Base-by-base conservation (phyloP, 805 yeast species). In the Candida pini region DNA sequence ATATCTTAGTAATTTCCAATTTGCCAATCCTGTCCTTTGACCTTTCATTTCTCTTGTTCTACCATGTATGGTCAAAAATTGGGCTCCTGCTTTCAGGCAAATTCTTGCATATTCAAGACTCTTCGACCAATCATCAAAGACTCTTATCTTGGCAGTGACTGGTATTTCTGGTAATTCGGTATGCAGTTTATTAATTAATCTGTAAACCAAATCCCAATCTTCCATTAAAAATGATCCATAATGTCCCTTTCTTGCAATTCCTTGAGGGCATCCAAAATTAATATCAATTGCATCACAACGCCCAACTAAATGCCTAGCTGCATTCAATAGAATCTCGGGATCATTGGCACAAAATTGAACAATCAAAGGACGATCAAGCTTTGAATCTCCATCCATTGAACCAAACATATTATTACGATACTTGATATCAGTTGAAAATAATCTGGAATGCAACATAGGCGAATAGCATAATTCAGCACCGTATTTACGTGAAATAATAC, bases 281-380 rank as follows among this genome's bases (percentile, higher is more conserved):
- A 92, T 69, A 60, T 92, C 98, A 18, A 92, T 94, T 0, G 97
- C 98, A 62, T 90, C 97, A 60, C 97, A 90, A 41, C 75, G 69
- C 33, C 80, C 84, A 38, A 79, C 85, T 2, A 92, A 94, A 17
- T 68, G 64, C 47, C 73, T 70, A 1, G 97, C 97, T 3, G 98
- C 97, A 29, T 68, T 57, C 10, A 92, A 61, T 18, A 92, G 64
- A 47, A 76, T 78, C 6, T 87, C 94, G 0, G 97, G 90, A 48
- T 92, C 95, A 57, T 92, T 92, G 6, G 97, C 97, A 58, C 97
- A 92, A 52, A 92, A 92, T 59, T 92, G 99, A 0, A 89, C 96
- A 6, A 92, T 72, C 33, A 92, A 63, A 0, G 98, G 97, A 34
- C 97, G 66, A 55, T 90, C 98, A 1, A 63, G 44, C 2, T 64